Evolutionary conservation across 257 asterid genomes (phyloP).

Genomic region (Coffea eugenioides): DNA sequence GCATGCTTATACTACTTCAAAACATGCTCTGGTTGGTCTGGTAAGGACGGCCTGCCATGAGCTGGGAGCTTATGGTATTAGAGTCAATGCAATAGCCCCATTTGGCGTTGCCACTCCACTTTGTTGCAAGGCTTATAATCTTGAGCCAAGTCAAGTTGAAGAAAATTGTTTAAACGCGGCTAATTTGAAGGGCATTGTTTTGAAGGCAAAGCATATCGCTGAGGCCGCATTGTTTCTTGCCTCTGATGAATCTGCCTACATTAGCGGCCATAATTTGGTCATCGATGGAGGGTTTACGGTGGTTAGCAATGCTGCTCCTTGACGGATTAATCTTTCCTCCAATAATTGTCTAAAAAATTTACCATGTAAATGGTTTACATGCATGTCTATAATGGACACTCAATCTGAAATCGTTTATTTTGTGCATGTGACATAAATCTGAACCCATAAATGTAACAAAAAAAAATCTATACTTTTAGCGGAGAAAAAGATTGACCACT

Average conservation of each 20-base stretch:
- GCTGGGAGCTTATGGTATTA: slow-evolving; percentile 59
- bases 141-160: slow-evolving; percentile 32
- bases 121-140: slow-evolving; percentile 31
- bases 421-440: too few relatives aligned
- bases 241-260: slow-evolving; percentile 64
- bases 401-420: too few relatives aligned
- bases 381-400: too few relatives aligned
- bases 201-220: slow-evolving; percentile 46
- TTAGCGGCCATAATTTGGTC: slow-evolving; percentile 63
- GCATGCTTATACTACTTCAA: slow-evolving; percentile 50
- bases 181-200: slow-evolving; percentile 43
- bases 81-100: slow-evolving; percentile 58
- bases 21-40: slow-evolving; percentile 64
- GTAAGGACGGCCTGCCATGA: slow-evolving; percentile 46
- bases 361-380: too few relatives aligned
- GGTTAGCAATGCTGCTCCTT: slow-evolving; percentile 36
- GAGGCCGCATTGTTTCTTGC: slow-evolving; percentile 61
- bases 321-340: background rate
- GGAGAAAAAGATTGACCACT: too few relatives aligned
- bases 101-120: slow-evolving; percentile 64
- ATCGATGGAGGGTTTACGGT: slow-evolving; percentile 65
- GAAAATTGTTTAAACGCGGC: slow-evolving; percentile 23
- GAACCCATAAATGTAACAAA: too few relatives aligned
- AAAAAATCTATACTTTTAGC: too few relatives aligned
- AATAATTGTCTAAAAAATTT: too few relatives aligned